These are phyloP conservation scores for Globisporangium spiculum DNA, from an alignment of 352 stramenopile species.

Conservation along the genomic window DNA sequence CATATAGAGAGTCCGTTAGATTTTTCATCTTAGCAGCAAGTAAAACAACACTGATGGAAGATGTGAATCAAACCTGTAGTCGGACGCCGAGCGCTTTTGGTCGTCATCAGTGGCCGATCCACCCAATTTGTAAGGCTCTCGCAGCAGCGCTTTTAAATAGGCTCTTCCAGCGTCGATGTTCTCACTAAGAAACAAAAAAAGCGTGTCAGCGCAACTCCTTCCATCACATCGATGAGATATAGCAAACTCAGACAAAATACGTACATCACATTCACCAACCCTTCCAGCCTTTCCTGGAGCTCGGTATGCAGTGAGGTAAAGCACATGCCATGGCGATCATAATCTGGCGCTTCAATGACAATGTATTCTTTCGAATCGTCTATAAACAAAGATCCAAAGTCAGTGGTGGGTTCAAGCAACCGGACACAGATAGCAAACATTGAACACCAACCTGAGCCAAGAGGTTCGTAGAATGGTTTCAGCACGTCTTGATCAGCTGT, in stretches of 20 bases:
- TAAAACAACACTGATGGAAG: too few relatives aligned
- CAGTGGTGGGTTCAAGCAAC: not conserved
- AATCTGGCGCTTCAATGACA: constrained; percentile 28
- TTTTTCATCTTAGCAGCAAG: too few relatives aligned
- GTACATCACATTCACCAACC: constrained; percentile 9
- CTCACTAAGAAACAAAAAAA: constrained; percentile 3
- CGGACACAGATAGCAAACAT: constrained; percentile 12
- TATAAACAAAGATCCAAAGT: constrained; percentile 8
- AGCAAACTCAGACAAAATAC: not conserved
- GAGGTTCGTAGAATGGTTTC: constrained; percentile 16
- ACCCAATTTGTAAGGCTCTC: not conserved
- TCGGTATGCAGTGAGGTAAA: constrained; percentile 22
- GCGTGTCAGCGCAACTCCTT: not conserved
- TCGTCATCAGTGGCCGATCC: not conserved
- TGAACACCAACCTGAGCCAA: constrained; percentile 14
- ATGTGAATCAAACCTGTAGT: constrained; percentile 7
- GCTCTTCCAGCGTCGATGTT: not conserved
- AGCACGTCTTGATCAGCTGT: constrained; percentile 10
- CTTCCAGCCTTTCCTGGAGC: constrained; percentile 9
- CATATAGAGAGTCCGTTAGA: too few relatives aligned
- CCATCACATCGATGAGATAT: not conserved
- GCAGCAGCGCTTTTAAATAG: constrained; percentile 6
- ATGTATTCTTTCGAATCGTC: constrained; percentile 36
- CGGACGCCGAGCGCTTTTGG: constrained; percentile 12
- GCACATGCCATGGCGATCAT: constrained; percentile 15